Percentiles rank a stretch among this genome's conserved stretches.
phyloP scores from a whole-genome alignment of 2,329 filamentous ascomycete species.

The Arthrobotrys conoides region DNA sequence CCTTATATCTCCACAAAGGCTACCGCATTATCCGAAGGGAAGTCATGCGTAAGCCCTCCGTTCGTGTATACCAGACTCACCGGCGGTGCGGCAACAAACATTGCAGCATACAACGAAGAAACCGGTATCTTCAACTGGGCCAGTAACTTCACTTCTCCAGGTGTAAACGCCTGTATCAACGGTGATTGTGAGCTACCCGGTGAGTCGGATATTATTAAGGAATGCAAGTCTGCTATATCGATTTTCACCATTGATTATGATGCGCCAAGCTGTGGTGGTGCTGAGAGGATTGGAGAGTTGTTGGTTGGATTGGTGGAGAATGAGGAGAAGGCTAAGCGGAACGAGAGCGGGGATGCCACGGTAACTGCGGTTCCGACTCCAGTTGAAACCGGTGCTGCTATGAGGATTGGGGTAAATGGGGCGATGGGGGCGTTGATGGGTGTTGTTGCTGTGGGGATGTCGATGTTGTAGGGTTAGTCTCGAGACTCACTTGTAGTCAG shows the following conservation, averaged over 20 bases:
- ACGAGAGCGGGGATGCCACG: not conserved
- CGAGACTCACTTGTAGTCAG: not conserved
- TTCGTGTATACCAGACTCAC: conserved; percentile 70
- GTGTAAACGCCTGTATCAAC: conserved; percentile 71
- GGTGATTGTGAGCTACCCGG: conserved; percentile 71
- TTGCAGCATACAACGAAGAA: conserved; percentile 68
- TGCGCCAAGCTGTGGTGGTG: conserved; percentile 66
- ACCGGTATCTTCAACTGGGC: conserved; percentile 69
- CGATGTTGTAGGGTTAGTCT: conserved; percentile 59
- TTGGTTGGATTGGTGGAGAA: conserved; percentile 47
- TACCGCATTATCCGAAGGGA: not conserved
- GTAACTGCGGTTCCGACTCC: not conserved
- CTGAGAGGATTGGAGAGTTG: conserved; percentile 34
- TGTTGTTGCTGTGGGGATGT: conserved; percentile 20
- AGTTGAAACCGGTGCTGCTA: conserved; percentile 30
- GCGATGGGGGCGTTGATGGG: conserved; percentile 9
- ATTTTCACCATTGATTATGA: conserved; percentile 72
- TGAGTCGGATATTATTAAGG: conserved; percentile 70
- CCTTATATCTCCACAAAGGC: conserved; percentile 65
- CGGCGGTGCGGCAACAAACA: conserved; percentile 70
- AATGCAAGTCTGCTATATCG: conserved; percentile 68
- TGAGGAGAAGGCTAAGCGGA: not conserved
- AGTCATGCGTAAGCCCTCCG: conserved; percentile 67
- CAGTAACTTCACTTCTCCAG: conserved; percentile 67
- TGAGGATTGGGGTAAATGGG: conserved; percentile 22